Evolutionary conservation across 805 yeast species (phyloP), one percentile per base, ranked within the genome.

Genomic region (Candida pseudoglaebosa): DNA sequence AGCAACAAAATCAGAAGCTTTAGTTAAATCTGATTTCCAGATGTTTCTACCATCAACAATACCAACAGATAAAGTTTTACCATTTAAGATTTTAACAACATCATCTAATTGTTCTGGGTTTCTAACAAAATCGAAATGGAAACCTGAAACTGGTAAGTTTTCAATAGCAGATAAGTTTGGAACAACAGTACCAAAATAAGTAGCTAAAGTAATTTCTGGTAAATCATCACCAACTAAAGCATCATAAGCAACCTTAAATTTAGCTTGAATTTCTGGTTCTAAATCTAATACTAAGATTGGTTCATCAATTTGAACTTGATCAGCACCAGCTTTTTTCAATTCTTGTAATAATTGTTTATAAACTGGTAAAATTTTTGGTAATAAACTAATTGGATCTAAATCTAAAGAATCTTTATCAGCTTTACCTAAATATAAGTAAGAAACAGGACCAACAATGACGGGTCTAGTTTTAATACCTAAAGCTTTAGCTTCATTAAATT

Each of bases 11-110:
- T 71, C 85, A 61, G 89, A 72, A 53, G 99, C 95, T 72, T 81
- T 80, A 61, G 93, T 67, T 62, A 84, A 87, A 77, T 93, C 84
- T 69, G 95, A 84, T 81, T 93, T 93, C 99, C 99, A 93, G 73
- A 93, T 88, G 83, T 93, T 93, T 81, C 99, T 89, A 74, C 99
- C 99, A 61, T 89, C 95, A 60, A 93, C 90, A 57, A 93, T 79
- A 87, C 99, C 99, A 52, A 84, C 96, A 46, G 98, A 91, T 62
- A 93, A 76, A 48, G 75, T 71, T 77, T 93, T 95, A 48, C 72
- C 77, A 51, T 75, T 63, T 43, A 91, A 70, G 58, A 84, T 73
- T 42, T 77, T 71, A 45, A 77, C 70, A 56, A 86, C 95, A 41
- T 80, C 86, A 42, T 87, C 91, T 52, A 93, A 80, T 78, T 93